Base-by-base conservation (phyloP, 257 asterid species). In the Solanum sparsipilum region DNA sequence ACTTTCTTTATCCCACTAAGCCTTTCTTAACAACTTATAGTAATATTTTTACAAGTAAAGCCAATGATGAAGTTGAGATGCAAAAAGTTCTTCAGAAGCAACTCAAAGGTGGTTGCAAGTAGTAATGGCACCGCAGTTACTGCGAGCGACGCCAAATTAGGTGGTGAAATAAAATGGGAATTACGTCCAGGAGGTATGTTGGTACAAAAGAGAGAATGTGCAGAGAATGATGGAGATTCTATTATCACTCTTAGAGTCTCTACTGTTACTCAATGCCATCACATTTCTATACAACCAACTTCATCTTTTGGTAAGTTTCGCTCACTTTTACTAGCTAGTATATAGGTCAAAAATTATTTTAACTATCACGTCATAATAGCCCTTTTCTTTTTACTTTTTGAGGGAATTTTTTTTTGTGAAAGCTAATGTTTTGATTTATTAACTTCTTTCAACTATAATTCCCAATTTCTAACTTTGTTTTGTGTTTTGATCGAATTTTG, bases 101-200 rank as follows among this genome's bases (percentile, higher is more conserved):
- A 87, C 89, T 92, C 95, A 4, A 79, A 94, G 92, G 27, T 89
- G 92, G 39, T 89, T 7, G 86, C 71, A 11, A 87, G 85, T 21
- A 75, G 56, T 12, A 86, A 29, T 20, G 84, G 67, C 39, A 35
- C 87, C 87, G 75, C 87, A 75, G 72, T 13, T 4, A 23, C 15
- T 1, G 85, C 3, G 34, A 48, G 60, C 21, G 21, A 34, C 16
- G 10, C 23, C n/a, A 46, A 23, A 11, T n/a, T 60, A 85, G 76
- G 78, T 18, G 91, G 90, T 2, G 95, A 96, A 86, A 96, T 94
- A 83, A 94, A 93, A 75, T 96, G 98, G 98, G 98, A 96, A 58
- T 73, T 94, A 9, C 92, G 98, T 74, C 98, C 98, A 1, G 98
- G 98, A 0, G 98, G 98, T 82, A 96, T 96, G 98, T 92, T 96